Conservation (phyloP, 2,329 filamentous ascomycete genomes). For the Zasmidium angulare region DNA sequence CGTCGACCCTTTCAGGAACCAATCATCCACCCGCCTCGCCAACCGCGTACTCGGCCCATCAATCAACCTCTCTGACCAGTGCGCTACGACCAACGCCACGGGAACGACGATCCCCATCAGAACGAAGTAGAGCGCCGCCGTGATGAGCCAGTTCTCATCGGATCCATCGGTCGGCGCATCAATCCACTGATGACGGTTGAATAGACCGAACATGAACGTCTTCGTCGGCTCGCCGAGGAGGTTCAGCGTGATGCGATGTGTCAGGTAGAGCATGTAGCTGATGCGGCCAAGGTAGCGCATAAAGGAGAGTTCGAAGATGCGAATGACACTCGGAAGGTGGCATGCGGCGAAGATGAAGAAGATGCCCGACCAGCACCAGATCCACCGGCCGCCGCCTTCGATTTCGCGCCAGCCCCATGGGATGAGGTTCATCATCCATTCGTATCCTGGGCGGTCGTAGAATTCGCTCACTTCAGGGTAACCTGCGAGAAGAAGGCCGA, state of each 20-base stretch:
- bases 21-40: constrained; percentile 14
- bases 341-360: constrained; percentile 17
- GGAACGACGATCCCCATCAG: constrained; percentile 8
- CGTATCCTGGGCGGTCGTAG: constrained; percentile 17
- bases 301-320: constrained; percentile 15
- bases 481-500: constrained; percentile 14
- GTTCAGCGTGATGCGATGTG: constrained; percentile 20
- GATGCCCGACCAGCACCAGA: constrained; percentile 24
- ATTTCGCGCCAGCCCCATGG: constrained; percentile 10
- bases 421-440: constrained; percentile 9
- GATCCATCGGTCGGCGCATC: constrained; percentile 3
- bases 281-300: constrained; percentile 20
- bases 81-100: constrained; percentile 11
- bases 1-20: constrained; percentile 6
- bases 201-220: constrained; percentile 2
- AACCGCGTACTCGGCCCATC: constrained; percentile 16
- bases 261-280: constrained; percentile 26
- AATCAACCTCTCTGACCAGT: constrained; percentile 16
- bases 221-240: constrained; percentile 1
- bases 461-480: constrained; percentile 1
- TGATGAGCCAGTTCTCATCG: constrained; percentile 1
- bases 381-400: constrained; percentile 15
- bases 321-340: constrained; percentile 12
- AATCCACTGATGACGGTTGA: constrained; percentile 6
- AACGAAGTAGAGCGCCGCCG: constrained; percentile 9